These are phyloP conservation scores for Elsinoe australis DNA, from an alignment of 2,329 filamentous ascomycete genomes.

Conservation along the genomic window DNA sequence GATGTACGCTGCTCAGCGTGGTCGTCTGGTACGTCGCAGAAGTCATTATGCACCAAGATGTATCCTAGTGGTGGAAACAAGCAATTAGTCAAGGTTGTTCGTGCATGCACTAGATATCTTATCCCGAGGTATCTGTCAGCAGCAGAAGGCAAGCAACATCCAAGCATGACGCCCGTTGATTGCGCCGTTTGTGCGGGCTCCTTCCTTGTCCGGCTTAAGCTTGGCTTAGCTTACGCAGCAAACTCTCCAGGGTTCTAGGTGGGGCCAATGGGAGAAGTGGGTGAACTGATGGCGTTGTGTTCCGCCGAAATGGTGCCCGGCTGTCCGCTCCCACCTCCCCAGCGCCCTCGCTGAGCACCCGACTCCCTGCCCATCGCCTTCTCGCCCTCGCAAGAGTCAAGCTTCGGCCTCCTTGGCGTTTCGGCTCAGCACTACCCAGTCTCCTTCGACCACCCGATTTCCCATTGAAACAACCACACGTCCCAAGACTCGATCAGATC, in stretches of 20 bases:
- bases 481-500: conserved; percentile 1
- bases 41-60: not conserved
- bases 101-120: no score
- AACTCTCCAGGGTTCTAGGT: not conserved
- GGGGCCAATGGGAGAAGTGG: not conserved
- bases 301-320: not conserved
- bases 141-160: no score
- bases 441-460: conserved; percentile 2
- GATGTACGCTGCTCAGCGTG: conserved; percentile 25
- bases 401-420: conserved; percentile 13
- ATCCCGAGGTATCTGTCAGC: no score
- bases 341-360: not conserved
- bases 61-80: conserved; percentile 13
- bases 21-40: conserved; percentile 4
- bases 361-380: not conserved
- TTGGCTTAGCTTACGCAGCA: not conserved
- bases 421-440: conserved; percentile 9
- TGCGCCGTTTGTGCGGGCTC: conserved; percentile 2
- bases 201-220: conserved; percentile 5
- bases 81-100: conserved; percentile 6
- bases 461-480: conserved; percentile 4
- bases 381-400: conserved; percentile 7
- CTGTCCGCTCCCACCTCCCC: not conserved
- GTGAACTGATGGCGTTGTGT: not conserved
- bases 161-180: no score